Evolutionary conservation across 2,329 filamentous ascomycete species (phyloP).

Genomic region (Hansfordia pulvinata): DNA sequence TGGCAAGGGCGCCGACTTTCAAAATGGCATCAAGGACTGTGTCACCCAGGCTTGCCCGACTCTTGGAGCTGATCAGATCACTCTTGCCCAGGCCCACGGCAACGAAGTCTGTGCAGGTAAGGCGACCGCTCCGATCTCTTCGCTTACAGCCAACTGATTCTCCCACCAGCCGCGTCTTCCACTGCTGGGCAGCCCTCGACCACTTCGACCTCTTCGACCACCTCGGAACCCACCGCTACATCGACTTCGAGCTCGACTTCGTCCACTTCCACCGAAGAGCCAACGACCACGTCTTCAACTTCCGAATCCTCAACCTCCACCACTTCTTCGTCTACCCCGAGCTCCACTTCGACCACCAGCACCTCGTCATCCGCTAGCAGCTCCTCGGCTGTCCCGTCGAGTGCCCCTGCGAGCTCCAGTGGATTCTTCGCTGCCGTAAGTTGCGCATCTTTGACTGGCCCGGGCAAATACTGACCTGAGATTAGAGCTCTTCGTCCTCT

Average conservation of each 20-base stretch:
- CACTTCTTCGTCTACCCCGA: background rate
- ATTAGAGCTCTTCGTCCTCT: too few relatives aligned
- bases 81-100: conserved; percentile 12
- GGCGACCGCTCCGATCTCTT: conserved; percentile 2
- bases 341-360: background rate
- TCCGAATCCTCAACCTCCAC: too few relatives aligned
- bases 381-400: background rate
- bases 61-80: conserved; percentile 15
- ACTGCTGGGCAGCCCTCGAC: conserved; percentile 3
- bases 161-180: conserved; percentile 2
- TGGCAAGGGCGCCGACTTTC: conserved; percentile 13
- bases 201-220: conserved; percentile 2
- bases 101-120: conserved; percentile 16
- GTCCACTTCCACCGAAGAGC: conserved; percentile 2
- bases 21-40: conserved; percentile 25
- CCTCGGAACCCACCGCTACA: conserved; percentile 5
- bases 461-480: too few relatives aligned
- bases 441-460: too few relatives aligned
- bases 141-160: conserved; percentile 1
- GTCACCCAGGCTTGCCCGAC: conserved; percentile 15
- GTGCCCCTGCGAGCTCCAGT: too few relatives aligned
- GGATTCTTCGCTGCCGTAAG: too few relatives aligned
- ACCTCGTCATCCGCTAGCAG: background rate
- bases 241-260: conserved; percentile 3
- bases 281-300: conserved; percentile 1